Base-by-base conservation (phyloP, 805 yeast species). In the Candida taoyuanica region DNA sequence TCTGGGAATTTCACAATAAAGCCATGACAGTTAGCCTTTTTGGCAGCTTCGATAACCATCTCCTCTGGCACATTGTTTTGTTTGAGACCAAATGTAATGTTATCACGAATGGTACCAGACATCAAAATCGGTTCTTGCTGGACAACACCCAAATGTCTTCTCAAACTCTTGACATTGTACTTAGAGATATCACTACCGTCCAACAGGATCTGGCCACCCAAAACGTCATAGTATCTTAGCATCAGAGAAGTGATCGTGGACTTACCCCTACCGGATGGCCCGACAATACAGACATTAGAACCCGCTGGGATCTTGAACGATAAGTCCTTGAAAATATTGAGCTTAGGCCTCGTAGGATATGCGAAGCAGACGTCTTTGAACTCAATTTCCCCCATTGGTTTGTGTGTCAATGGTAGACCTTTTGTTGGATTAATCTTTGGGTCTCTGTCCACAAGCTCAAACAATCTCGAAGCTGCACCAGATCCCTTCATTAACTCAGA, bases 401-500 rank as follows among this genome's bases (percentile, higher is more conserved):
- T 60, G 11, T 43, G 48, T 3, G 55, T 42, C 24, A 73, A 64
- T 36, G 65, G 67, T 23, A 55, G 44, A 19, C 98, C 98, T 15
- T 64, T 54, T 1, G 82, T 72, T 3, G 89, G 75, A 11, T 71
- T 67, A 30, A 91, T 86, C 15, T 69, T 63, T 2, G 97, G 89
- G 41, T 77, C 65, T 60, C 84, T 71, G 46, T 86, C 95, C 31
- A 83, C 76, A 33, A 93, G 67, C 59, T 93, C 98, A 64, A 91
- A 91, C 26, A 91, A 68, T 47, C 98, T 71, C 37, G 91, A 80
- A 0, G 98, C 94, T 1, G 98, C 98, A 39, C 98, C 98, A 7
- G 87, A 85, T 37, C 97, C 98, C 65, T 93, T 93, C 98, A 93
- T 93, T 42, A 93, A 66, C 59, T 93, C 98, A 1, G 96, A 81